Percentiles rank a stretch among this genome's conserved stretches.
Conservation (phyloP, 164 flowering plant genomes). For the Annona cherimola region DNA sequence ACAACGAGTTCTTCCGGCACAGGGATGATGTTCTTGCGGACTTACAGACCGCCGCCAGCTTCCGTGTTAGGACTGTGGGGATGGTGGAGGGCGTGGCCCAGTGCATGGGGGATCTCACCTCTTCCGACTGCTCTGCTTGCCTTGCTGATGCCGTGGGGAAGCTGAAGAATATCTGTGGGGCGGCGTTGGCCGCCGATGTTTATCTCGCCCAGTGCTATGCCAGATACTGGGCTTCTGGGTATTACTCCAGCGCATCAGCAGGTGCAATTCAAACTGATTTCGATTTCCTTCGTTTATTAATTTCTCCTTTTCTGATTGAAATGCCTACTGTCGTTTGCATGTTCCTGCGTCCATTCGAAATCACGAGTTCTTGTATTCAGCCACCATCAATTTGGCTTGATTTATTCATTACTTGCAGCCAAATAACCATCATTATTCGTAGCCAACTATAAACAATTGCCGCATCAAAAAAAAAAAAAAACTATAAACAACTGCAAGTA, state of each 20-base stretch:
- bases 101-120: constrained; percentile 72
- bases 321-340: no score
- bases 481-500: no score
- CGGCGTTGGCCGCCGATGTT: constrained; percentile 71
- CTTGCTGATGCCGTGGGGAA: constrained; percentile 53
- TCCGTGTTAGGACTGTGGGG: constrained; percentile 60
- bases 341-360: no score
- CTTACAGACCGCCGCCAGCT: constrained; percentile 42
- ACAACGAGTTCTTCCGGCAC: constrained; percentile 54
- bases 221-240: constrained; percentile 86
- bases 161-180: constrained; percentile 71
- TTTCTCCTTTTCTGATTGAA: background rate
- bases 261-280: constrained; percentile 23
- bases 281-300: background rate
- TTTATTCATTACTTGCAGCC: background rate
- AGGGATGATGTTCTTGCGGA: constrained; percentile 83
- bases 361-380: no score
- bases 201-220: constrained; percentile 81
- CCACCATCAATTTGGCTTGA: background rate
- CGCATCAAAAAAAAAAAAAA: no score
- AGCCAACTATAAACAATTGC: no score
- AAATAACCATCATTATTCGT: no score
- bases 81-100: constrained; percentile 70
- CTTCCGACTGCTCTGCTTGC: constrained; percentile 57
- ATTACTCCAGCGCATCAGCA: constrained; percentile 39